Evolutionary conservation across 2,329 filamentous ascomycete genomes (phyloP).

Genomic region (Ophiostoma novo-ulmi): DNA sequence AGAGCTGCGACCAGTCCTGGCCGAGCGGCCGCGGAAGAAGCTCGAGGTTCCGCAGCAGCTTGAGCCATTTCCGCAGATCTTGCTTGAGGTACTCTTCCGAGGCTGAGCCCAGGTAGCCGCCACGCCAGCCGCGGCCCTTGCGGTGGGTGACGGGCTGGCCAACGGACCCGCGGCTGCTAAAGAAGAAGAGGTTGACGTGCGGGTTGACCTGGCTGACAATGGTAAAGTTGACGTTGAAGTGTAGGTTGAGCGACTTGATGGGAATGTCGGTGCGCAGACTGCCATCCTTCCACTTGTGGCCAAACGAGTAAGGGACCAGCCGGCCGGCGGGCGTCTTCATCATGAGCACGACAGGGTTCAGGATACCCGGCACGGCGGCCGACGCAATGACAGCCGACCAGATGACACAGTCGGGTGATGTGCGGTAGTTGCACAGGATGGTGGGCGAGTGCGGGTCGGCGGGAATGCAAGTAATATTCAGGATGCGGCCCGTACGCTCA

Average conservation of each 20-base stretch:
- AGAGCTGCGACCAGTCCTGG: slow-evolving; percentile 95
- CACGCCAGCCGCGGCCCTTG: slow-evolving; percentile 88
- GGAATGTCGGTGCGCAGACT: slow-evolving; percentile 92
- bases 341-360: slow-evolving; percentile 90
- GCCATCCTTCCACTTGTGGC: slow-evolving; percentile 99
- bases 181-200: slow-evolving; percentile 98
- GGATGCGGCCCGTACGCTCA: slow-evolving; percentile 83
- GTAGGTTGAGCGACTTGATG: slow-evolving; percentile 84
- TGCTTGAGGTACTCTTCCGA: slow-evolving; percentile 94
- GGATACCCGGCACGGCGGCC: slow-evolving; percentile 88
- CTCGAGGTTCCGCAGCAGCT: slow-evolving; percentile 87
- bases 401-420: slow-evolving; percentile 92
- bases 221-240: slow-evolving; percentile 98
- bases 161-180: slow-evolving; percentile 85
- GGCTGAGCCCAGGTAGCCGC: slow-evolving; percentile 87
- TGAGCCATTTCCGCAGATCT: slow-evolving; percentile 95
- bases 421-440: slow-evolving; percentile 92
- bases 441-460: slow-evolving; percentile 89
- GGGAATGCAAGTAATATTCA: slow-evolving; percentile 94
- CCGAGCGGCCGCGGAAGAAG: slow-evolving; percentile 83
- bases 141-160: slow-evolving; percentile 92
- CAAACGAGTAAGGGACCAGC: slow-evolving; percentile 87
- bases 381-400: slow-evolving; percentile 96
- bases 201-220: slow-evolving; percentile 88
- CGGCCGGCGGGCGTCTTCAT: slow-evolving; percentile 64